These are phyloP conservation scores for Mitragyna speciosa DNA, from an alignment of 257 asterid genomes.

Conservation along the genomic window DNA sequence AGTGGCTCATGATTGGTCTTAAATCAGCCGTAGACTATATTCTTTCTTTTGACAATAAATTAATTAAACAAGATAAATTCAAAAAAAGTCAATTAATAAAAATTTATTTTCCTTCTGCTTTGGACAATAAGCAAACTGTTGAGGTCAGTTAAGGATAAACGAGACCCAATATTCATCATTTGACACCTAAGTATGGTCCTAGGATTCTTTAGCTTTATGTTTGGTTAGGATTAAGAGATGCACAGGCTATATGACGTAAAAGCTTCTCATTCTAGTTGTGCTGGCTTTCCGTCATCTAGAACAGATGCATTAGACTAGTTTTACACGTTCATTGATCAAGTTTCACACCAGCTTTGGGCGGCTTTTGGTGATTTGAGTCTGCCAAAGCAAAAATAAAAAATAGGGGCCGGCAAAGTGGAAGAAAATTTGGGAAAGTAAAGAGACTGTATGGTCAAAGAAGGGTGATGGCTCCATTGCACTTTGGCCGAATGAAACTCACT, in stretches of 20 bases:
- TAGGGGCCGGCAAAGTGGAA: slow-evolving; percentile 10
- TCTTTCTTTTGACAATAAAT: too few relatives aligned
- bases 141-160: background rate
- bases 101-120: background rate
- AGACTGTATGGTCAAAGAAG: background rate
- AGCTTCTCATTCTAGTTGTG: too few relatives aligned
- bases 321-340: background rate
- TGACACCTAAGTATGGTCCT: background rate
- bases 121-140: background rate
- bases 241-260: background rate
- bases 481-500: background rate
- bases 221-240: background rate
- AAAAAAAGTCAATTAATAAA: background rate
- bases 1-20: background rate
- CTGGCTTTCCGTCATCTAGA: background rate
- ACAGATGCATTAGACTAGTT: background rate
- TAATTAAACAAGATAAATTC: background rate
- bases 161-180: background rate
- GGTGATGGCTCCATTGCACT: slow-evolving; percentile 5
- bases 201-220: background rate
- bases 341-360: background rate
- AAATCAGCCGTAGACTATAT: too few relatives aligned
- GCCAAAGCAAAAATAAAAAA: background rate
- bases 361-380: background rate
- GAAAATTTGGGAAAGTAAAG: background rate